Evolutionary conservation across 805 yeast species (phyloP), one percentile per base, ranked within the genome.

Genomic region (Candida sithepensis): DNA sequence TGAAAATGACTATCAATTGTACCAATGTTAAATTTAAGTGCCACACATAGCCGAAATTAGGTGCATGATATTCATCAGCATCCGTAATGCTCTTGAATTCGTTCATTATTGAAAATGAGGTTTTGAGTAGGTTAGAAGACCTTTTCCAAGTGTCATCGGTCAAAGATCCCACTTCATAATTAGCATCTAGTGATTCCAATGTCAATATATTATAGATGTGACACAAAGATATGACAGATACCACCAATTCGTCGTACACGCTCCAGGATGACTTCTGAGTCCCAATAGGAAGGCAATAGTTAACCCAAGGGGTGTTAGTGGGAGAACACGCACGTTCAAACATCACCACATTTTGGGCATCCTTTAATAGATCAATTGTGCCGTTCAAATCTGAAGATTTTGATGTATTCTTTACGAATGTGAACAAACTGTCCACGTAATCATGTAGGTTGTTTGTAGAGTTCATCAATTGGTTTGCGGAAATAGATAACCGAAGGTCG

Each of bases 231-330:
- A 58, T 49, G 4, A 58, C 54, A 3, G 53, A 32, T 7, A 44
- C 56, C 3, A 54, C 41, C 1, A 62, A 42, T 47, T 63, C 67
- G 42, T 63, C 66, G 43, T 53, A 55, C 2, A 59, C 44, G 2
- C 54, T 38, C 65, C 65, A 61, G 2, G 33, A 37, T n/a, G 30
- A 37, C 14, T 32, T 30, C 4, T 23, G 34, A 8, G 42, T 30
- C 5, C 30, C 30, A 2, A 9, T 10, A 8, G 41, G 18, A 13
- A 32, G 16, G 8, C 16, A 1, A 37, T 56, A 56, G 16, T 51
- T 40, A 2, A 30, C 23, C 65, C 66, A 60, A 2, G 63, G 62
- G n/a, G 14, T n/a, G 12, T 34, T 18, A 0, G 9, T 24, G 20
- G 28, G 40, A 13, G 39, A n/a, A 19, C 20, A 41, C 24, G n/a